Evolutionary conservation across 257 asterid species (phyloP), one percentile per base, ranked within the genome.

Genomic region (Mitragyna speciosa): DNA sequence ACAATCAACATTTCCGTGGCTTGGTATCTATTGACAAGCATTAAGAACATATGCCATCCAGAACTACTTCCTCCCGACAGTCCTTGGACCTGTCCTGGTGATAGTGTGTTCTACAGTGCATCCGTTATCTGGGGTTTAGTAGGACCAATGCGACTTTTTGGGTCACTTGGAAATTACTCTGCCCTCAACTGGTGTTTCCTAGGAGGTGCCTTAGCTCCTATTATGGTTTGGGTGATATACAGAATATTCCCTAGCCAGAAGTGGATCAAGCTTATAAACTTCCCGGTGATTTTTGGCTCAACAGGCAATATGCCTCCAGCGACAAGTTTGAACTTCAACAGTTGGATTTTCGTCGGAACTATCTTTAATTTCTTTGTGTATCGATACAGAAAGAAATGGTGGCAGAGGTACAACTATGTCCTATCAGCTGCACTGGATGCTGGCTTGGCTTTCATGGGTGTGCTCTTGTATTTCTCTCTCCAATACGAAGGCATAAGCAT

Each of bases 51-150:
- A 26, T 94, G 98, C 83, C 79, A 92, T 0, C 59, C 26, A 6
- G 66, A 87, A 2, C 51, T 83, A 7, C 98, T 94, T 15, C 96
- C 98, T 3, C 73, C 83, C 1, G 81, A 82, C n/a, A 92, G 96
- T 75, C 95, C 94, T 0, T 94, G 97, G 95, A 91, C 96, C 2
- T 94, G 98, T 48, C 92, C 91, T 0, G 12, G 66, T 20, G 94
- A 90, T 78, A 78, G 83, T 10, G 89, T 88, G 0, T 94, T 94
- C 90, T 92, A 52, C 71, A 90, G 87, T 54, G 98, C 97, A 30
- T 92, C 98, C 0, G 95, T 92, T 17, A 88, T 92, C 8, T 94
- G 98, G 98, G 98, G 98, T 5, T 79, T 94, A 36, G 83, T 90
- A 0, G 95, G 98, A 47, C 98, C 98, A 0, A 69, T n/a, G 49